These are phyloP conservation scores for Bacidia rubella DNA, from an alignment of 495 filamentous ascomycete species.

Conservation along the genomic window DNA sequence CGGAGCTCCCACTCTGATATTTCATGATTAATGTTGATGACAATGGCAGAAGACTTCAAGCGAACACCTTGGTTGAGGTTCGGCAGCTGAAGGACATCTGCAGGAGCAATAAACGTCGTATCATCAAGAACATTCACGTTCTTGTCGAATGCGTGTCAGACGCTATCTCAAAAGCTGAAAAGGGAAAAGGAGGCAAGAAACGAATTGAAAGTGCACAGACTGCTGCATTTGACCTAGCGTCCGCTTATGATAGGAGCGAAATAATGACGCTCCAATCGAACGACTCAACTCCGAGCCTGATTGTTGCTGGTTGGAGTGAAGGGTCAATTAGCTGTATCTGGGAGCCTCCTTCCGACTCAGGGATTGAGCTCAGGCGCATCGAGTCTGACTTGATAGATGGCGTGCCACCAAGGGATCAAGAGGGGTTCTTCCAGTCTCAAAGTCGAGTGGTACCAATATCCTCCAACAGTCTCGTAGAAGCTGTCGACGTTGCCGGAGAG, in stretches of 20 bases:
- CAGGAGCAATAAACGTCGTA: not conserved
- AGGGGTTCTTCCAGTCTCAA: too few relatives aligned
- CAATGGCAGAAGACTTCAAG: not conserved
- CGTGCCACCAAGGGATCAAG: too few relatives aligned
- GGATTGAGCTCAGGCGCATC: too few relatives aligned
- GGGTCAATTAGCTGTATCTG: too few relatives aligned
- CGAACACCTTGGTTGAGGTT: not conserved
- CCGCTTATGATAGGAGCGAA: not conserved
- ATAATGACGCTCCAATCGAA: too few relatives aligned
- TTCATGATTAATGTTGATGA: not conserved
- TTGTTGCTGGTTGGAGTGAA: too few relatives aligned
- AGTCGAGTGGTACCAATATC: too few relatives aligned
- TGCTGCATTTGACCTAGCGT: not conserved
- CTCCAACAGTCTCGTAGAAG: too few relatives aligned
- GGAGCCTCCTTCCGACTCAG: too few relatives aligned
- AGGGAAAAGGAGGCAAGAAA: not conserved
- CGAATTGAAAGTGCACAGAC: not conserved
- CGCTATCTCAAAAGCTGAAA: not conserved
- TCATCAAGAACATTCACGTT: constrained; percentile 4
- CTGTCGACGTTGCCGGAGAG: too few relatives aligned
- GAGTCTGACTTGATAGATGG: too few relatives aligned
- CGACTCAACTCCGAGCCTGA: too few relatives aligned
- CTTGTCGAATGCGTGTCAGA: not conserved
- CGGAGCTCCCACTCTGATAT: not conserved
- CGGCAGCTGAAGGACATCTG: not conserved